A percentile compares a stretch with the other conserved stretches of the same genome.
Conservation (phyloP, 805 yeast genomes). For the Yarrowia sp. region DNA sequence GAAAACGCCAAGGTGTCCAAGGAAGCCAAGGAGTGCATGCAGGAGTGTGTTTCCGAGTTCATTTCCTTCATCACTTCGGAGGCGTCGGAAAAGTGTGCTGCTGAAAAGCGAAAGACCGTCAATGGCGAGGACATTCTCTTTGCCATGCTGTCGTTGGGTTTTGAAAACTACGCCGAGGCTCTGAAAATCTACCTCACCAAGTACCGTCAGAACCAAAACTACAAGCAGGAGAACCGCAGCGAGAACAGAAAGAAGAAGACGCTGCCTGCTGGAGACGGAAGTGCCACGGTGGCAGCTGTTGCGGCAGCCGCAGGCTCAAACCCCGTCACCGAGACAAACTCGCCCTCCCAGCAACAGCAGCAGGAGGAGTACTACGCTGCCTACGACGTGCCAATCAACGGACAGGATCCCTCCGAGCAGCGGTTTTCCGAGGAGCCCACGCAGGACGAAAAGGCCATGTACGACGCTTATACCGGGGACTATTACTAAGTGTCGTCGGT, state of each 20-base stretch:
- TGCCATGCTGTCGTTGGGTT: constrained; percentile 63
- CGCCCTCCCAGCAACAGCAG: constrained; percentile 2
- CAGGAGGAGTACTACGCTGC: constrained; percentile 13
- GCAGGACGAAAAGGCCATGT: constrained; percentile 24
- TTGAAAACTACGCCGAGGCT: constrained; percentile 67
- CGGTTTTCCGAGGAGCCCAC: constrained; percentile 15
- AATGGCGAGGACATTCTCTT: constrained; percentile 66
- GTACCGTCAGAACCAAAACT: constrained; percentile 47
- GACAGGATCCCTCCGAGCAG: constrained; percentile 6
- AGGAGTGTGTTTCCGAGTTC: constrained; percentile 66
- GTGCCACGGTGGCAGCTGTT: not conserved
- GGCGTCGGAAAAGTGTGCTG: constrained; percentile 57
- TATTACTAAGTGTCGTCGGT: not conserved
- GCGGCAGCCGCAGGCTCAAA: not conserved
- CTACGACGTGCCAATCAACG: constrained; percentile 22
- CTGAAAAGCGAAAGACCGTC: constrained; percentile 65
- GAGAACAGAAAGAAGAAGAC: constrained; percentile 17
- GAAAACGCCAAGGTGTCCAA: constrained; percentile 70
- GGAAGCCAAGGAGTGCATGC: constrained; percentile 75
- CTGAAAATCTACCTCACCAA: constrained; percentile 65
- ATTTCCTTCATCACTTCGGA: constrained; percentile 66
- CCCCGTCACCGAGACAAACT: constrained; percentile 23
- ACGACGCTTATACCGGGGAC: constrained; percentile 22
- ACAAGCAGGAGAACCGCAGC: constrained; percentile 28
- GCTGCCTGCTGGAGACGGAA: not conserved